Conservation (phyloP, 768 basidiomycete genomes). For the Phanerodontia chrysosporium region DNA sequence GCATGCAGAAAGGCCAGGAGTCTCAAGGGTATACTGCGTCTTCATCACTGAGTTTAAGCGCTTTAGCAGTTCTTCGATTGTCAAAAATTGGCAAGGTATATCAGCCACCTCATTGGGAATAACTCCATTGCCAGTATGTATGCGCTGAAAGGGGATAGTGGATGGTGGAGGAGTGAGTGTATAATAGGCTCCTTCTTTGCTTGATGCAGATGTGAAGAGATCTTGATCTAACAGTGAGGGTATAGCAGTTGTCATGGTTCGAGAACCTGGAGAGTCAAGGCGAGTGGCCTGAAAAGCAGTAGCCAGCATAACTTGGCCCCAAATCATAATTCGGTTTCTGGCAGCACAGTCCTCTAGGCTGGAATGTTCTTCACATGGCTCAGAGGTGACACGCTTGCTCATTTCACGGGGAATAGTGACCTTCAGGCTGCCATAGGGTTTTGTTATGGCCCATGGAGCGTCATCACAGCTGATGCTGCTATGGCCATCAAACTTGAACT, state of each 20-base stretch:
- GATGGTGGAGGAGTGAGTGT: background rate
- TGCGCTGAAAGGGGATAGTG: background rate
- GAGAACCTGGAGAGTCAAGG: no score
- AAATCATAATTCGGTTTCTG: background rate
- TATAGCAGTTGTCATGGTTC: no score
- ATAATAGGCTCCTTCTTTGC: no score
- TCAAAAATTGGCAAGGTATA: background rate
- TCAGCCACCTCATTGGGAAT: background rate
- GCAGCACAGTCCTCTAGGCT: background rate
- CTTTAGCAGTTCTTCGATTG: background rate
- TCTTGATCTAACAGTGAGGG: background rate
- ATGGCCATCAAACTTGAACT: background rate
- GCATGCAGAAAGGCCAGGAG: background rate
- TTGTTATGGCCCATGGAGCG: background rate
- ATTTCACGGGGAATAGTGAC: background rate
- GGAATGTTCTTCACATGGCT: background rate
- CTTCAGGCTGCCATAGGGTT: background rate
- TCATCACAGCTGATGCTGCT: background rate
- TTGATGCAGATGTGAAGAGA: no score
- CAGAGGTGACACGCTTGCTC: background rate
- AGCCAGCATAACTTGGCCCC: background rate
- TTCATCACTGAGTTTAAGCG: background rate
- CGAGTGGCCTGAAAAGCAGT: no score
- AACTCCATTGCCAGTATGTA: background rate
- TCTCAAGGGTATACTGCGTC: background rate